phyloP scores from a whole-genome alignment of 495 filamentous ascomycete genomes.

The Peziza echinospora region DNA sequence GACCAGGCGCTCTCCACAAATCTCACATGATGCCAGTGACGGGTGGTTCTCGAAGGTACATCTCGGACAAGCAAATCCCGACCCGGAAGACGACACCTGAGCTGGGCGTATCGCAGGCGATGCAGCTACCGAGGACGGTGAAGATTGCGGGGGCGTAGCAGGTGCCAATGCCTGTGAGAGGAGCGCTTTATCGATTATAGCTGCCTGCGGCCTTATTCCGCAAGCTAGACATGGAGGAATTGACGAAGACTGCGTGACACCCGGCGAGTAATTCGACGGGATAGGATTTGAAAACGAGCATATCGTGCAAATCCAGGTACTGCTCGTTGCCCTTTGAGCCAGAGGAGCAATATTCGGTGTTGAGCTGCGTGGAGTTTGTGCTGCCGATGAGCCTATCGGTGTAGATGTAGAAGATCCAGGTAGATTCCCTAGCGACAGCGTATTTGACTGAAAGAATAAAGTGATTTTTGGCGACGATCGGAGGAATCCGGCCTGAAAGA shows the following conservation, averaged over 20 bases:
- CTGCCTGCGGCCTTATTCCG: slow-evolving; percentile 64
- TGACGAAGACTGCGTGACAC: slow-evolving; percentile 46
- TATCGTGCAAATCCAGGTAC: slow-evolving; percentile 84
- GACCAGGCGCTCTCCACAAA: slow-evolving; percentile 62
- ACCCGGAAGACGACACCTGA: too few species aligned
- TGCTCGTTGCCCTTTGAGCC: slow-evolving; percentile 7
- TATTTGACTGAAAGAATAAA: slow-evolving; percentile 36
- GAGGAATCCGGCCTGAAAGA: slow-evolving; percentile 65
- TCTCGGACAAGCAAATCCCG: slow-evolving; percentile 50
- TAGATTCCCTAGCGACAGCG: too few species aligned
- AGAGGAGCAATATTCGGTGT: slow-evolving; percentile 23
- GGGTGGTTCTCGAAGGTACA: slow-evolving; percentile 93
- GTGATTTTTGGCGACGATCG: slow-evolving; percentile 92
- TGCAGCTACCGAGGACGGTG: too few species aligned
- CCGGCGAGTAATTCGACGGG: slow-evolving; percentile 73
- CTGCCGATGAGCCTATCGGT: slow-evolving; percentile 26
- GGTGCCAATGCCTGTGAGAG: too few species aligned
- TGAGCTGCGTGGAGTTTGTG: slow-evolving; percentile 28
- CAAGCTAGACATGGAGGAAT: slow-evolving; percentile 78
- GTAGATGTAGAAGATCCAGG: slow-evolving; percentile 30
- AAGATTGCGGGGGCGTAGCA: too few species aligned
- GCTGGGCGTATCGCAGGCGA: too few species aligned
- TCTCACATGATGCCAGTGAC: slow-evolving; percentile 65
- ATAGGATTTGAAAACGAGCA: slow-evolving; percentile 94
- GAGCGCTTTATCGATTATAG: slow-evolving; percentile 21